Evolutionary conservation across 2,329 filamentous ascomycete genomes (phyloP), one percentile per base, ranked within the genome.

Genomic region (Didymella exigua): DNA sequence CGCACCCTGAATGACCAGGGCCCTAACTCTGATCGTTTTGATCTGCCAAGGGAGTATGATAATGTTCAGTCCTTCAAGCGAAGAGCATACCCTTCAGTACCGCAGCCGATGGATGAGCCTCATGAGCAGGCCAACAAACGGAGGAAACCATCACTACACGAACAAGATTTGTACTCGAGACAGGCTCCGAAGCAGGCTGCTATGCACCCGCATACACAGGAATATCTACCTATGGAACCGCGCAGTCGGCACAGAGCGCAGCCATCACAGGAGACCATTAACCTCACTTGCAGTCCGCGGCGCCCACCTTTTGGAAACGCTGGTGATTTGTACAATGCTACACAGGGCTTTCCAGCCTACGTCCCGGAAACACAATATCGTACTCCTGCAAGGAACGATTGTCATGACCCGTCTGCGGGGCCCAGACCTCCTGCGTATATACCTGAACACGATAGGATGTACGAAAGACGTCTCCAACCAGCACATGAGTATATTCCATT

Each of bases 221-320:
- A 54, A 19, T 40, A 48, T 33, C 59, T 55, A 19, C 44, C 44
- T 24, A 55, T 56, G 54, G 62, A 60, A 45, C 29, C 40, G 16
- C 49, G 48, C 38, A 59, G 42, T 46, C 59, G 34, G 23, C 48
- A 51, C 23, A 52, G 53, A 40, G 41, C 55, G 29, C 54, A 56
- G 31, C 60, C 56, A 21, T 52, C 56, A 19, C 53, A 59, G 37
- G 56, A 63, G 21, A 33, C 59, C n/a, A 38, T 65, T 64, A 60
- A 70, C 59, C 48, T 71, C 60, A 70, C 62, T 36, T 60, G 57
- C 61, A 71, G 67, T 49, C 62, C 62, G 33, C 54, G 56, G 29
- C 59, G 55, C 38, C 51, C 58, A 30, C 38, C 48, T 21, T 31
- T 30, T 24, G 45, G 47, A 27, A 41, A 41, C 26, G 53, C 52